A percentile compares a stretch with the other conserved stretches of the same genome.
phyloP scores from a whole-genome alignment of 495 filamentous ascomycete species.

The Penicillium atrosanguineum region DNA sequence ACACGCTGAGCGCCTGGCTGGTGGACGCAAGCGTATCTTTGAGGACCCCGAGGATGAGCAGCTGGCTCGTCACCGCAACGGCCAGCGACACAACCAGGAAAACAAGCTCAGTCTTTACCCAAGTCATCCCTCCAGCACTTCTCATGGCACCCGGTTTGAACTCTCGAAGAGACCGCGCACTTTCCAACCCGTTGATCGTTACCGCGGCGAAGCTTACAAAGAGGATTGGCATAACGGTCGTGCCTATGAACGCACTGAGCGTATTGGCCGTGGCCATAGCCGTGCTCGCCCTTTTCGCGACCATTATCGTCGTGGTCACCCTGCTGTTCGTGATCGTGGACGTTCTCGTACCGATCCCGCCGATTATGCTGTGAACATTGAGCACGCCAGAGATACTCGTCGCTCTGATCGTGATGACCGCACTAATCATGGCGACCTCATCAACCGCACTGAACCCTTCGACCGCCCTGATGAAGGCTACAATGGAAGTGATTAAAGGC shows the following conservation, averaged over 20 bases:
- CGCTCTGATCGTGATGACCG: neutral
- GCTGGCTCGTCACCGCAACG: neutral
- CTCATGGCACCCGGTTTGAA: neutral
- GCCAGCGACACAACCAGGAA: neutral
- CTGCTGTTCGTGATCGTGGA: neutral
- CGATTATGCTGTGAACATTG: neutral
- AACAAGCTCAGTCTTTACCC: neutral
- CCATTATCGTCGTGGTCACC: neutral
- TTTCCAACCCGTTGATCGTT: neutral
- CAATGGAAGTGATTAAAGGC: too few relatives aligned
- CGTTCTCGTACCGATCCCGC: neutral
- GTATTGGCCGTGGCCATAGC: neutral
- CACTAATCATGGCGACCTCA: neutral
- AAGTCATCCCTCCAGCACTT: neutral
- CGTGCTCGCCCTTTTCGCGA: too few relatives aligned
- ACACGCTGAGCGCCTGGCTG: conserved; percentile 36
- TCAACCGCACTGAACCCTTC: neutral
- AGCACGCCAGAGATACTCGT: neutral
- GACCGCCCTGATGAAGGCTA: too few relatives aligned
- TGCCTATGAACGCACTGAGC: too few relatives aligned
- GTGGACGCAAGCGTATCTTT: conserved; percentile 46
- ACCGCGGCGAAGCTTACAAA: neutral
- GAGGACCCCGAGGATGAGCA: conserved; percentile 17
- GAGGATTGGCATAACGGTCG: too few relatives aligned
- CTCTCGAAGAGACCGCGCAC: neutral